phyloP scores from a whole-genome alignment of 176 grass and related monocot species.

The Oryza glaberrima region DNA sequence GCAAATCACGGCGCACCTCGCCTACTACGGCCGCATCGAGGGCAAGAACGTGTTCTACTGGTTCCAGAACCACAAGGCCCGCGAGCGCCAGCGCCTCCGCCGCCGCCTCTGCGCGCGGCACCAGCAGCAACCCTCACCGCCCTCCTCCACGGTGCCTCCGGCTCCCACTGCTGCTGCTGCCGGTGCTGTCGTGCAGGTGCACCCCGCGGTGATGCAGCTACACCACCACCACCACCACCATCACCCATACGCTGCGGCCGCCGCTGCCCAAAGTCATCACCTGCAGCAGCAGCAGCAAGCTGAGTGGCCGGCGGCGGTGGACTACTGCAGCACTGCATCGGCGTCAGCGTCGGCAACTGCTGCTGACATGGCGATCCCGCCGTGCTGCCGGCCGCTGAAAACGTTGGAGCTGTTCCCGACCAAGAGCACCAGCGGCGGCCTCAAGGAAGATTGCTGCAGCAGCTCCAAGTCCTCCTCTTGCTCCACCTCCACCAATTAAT shows the following conservation, averaged over 20 bases:
- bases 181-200: neutral
- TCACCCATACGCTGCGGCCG: constrained; percentile 25
- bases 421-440: constrained; percentile 68
- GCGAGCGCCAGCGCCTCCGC: constrained; percentile 75
- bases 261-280: neutral
- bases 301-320: constrained; percentile 49
- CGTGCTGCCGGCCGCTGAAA: constrained; percentile 70
- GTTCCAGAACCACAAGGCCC: constrained; percentile 97
- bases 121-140: constrained; percentile 37
- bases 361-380: constrained; percentile 26
- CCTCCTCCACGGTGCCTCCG: neutral
- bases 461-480: constrained; percentile 94
- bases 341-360: neutral
- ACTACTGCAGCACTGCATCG: neutral
- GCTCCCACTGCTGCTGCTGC: neutral
- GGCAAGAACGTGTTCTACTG: constrained; percentile 97
- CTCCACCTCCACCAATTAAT: constrained; percentile 88
- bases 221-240: constrained; percentile 41
- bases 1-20: constrained; percentile 85
- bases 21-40: constrained; percentile 87
- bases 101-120: constrained; percentile 68
- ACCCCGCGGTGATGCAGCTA: constrained; percentile 49
- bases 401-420: constrained; percentile 91
- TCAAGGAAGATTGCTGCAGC: constrained; percentile 84
- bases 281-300: constrained; percentile 20